A percentile compares a stretch with the other conserved stretches of the same genome.
phyloP scores from a whole-genome alignment of 177 flowering plant genomes.

The Telopea speciosissima region DNA sequence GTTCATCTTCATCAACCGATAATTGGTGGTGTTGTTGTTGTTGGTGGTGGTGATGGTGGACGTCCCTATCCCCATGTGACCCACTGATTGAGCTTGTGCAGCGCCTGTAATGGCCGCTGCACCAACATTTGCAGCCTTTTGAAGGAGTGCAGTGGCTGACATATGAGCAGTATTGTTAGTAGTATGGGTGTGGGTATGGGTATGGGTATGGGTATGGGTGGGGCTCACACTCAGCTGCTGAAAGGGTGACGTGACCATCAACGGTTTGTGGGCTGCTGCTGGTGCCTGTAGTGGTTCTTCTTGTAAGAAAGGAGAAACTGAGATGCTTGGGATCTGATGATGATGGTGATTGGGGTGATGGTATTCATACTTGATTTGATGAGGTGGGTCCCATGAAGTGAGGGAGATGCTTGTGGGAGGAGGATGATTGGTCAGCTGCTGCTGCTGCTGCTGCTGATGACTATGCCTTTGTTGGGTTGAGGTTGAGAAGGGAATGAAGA shows the following conservation, averaged over 20 bases:
- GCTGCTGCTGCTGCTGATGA: background rate
- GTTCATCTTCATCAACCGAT: constrained; percentile 6
- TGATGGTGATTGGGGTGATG: constrained; percentile 6
- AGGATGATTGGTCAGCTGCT: background rate
- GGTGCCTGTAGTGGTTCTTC: constrained; percentile 2
- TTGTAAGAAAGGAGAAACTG: constrained; percentile 11
- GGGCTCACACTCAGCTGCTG: constrained; percentile 14
- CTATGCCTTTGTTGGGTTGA: constrained; percentile 9
- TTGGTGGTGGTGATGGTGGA: too few relatives aligned
- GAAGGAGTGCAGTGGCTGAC: constrained; percentile 66
- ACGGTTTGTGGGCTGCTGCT: background rate
- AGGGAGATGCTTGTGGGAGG: constrained; percentile 12
- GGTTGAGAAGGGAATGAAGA: constrained; percentile 15
- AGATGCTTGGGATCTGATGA: constrained; percentile 8
- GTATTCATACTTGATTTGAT: constrained; percentile 27
- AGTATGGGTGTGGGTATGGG: background rate
- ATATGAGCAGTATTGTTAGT: constrained; percentile 29
- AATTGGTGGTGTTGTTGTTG: constrained; percentile 7
- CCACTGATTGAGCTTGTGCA: constrained; percentile 15
- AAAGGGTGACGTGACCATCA: constrained; percentile 16
- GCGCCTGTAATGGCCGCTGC: constrained; percentile 10
- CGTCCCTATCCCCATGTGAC: constrained; percentile 21
- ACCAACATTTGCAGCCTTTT: constrained; percentile 48
- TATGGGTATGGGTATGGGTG: background rate
- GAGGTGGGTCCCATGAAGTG: constrained; percentile 28